These are phyloP conservation scores for Pythium sp. DNA, from an alignment of 352 stramenopile species.

Conservation along the genomic window DNA sequence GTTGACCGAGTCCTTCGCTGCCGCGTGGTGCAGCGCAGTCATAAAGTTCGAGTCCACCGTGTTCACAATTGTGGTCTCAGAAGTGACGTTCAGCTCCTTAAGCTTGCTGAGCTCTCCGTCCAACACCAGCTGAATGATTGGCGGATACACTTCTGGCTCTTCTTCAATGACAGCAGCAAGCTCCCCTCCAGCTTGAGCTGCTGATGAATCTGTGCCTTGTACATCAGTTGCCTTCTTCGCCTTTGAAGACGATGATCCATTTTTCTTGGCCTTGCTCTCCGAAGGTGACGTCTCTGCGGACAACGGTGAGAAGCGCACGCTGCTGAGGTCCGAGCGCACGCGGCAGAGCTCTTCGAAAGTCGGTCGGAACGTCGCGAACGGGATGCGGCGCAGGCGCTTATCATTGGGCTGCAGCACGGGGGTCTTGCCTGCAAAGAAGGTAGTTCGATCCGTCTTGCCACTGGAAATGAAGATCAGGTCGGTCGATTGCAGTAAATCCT, in stretches of 20 bases:
- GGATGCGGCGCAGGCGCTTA: slow-evolving; percentile 67
- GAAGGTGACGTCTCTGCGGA: slow-evolving; percentile 20
- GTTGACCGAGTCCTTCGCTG: slow-evolving; percentile 37
- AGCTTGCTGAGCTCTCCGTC: slow-evolving; percentile 32
- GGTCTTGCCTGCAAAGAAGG: slow-evolving; percentile 81
- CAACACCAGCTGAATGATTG: slow-evolving; percentile 41
- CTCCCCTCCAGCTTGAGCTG: slow-evolving; percentile 5
- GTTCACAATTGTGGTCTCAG: slow-evolving; percentile 32
- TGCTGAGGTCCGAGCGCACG: slow-evolving; percentile 67
- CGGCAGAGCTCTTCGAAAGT: slow-evolving; percentile 85
- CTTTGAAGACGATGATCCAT: slow-evolving; percentile 17
- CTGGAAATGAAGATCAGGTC: slow-evolving; percentile 77
- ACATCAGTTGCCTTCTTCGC: slow-evolving; percentile 18
- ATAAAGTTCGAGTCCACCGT: slow-evolving; percentile 60
- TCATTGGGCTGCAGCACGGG: slow-evolving; percentile 56
- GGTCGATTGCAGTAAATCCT: slow-evolving; percentile 38
- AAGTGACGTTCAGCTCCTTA: slow-evolving; percentile 35
- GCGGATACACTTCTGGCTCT: slow-evolving; percentile 25
- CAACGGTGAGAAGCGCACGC: slow-evolving; percentile 62
- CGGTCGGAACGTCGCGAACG: slow-evolving; percentile 82
- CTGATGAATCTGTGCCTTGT: slow-evolving; percentile 29
- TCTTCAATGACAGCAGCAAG: slow-evolving; percentile 4
- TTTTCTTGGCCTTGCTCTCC: slow-evolving; percentile 18
- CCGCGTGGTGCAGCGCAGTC: slow-evolving; percentile 76
- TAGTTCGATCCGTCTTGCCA: slow-evolving; percentile 66